Evolutionary conservation across 1,139 yeast species (phyloP).

Genomic region (Yamadazyma membranifaciens): DNA sequence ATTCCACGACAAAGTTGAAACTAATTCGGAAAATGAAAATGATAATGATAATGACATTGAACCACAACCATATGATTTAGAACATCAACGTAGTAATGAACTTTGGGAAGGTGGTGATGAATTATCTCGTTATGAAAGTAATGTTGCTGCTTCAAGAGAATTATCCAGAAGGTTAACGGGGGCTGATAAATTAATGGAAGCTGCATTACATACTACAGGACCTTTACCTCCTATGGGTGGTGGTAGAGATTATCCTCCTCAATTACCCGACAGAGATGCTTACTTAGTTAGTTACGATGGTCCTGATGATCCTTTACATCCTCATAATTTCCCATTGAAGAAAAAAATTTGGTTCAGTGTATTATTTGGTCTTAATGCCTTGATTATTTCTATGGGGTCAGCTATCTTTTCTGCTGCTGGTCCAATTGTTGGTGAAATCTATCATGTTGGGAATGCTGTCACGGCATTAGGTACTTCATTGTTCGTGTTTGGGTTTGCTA

Average conservation of each 20-base stretch:
- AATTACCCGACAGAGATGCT: slow-evolving; percentile 31
- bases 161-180: slow-evolving; percentile 34
- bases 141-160: slow-evolving; percentile 24
- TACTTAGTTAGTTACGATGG: slow-evolving; percentile 47
- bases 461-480: slow-evolving; percentile 41
- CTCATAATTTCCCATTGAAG: slow-evolving; percentile 43
- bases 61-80: slow-evolving; percentile 5
- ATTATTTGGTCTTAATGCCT: slow-evolving; percentile 33
- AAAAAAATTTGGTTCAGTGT: slow-evolving; percentile 27
- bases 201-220: slow-evolving; percentile 24
- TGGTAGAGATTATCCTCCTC: slow-evolving; percentile 36
- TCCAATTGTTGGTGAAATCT: slow-evolving; percentile 23
- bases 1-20: background rate
- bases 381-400: slow-evolving; percentile 48
- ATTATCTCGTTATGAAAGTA: slow-evolving; percentile 26
- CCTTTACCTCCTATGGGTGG: slow-evolving; percentile 42
- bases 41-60: slow-evolving; percentile 1
- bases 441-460: slow-evolving; percentile 32
- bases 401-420: slow-evolving; percentile 39
- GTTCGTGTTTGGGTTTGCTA: slow-evolving; percentile 44
- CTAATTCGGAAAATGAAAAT: background rate
- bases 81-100: slow-evolving; percentile 2
- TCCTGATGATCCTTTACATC: slow-evolving; percentile 48
- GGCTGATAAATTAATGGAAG: slow-evolving; percentile 26
- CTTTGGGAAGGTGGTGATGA: slow-evolving; percentile 22